Evolutionary conservation across 2,329 filamentous ascomycete genomes (phyloP).

Genomic region (Huntiella bhutanensis): DNA sequence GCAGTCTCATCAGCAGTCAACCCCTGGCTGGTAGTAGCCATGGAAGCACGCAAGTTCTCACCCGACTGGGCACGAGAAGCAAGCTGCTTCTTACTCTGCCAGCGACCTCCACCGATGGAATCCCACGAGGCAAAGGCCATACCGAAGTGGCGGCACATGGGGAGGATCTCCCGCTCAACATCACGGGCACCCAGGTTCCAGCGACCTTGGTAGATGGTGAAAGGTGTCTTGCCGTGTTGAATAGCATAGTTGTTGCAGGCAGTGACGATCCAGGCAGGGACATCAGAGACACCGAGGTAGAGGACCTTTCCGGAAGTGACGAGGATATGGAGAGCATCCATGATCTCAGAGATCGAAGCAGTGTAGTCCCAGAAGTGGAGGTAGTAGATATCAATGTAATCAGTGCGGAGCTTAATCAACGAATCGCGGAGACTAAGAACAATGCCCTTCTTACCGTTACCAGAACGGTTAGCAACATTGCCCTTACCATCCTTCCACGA

Average conservation of each 20-base stretch:
- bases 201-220: constrained; percentile 23
- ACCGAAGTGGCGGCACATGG: constrained; percentile 23
- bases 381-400: constrained; percentile 27
- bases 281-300: constrained; percentile 24
- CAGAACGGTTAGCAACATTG: constrained; percentile 22
- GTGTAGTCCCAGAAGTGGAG: constrained; percentile 27
- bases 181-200: constrained; percentile 20
- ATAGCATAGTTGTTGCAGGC: constrained; percentile 22
- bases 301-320: constrained; percentile 24
- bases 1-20: constrained; percentile 27
- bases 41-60: constrained; percentile 21
- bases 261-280: constrained; percentile 23
- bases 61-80: constrained; percentile 18
- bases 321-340: constrained; percentile 23
- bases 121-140: constrained; percentile 43
- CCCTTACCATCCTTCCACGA: constrained; percentile 20
- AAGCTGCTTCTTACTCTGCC: constrained; percentile 23
- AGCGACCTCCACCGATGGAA: constrained; percentile 32
- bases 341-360: constrained; percentile 23
- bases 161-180: constrained; percentile 24
- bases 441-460: constrained; percentile 25
- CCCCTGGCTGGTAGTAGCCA: constrained; percentile 16
- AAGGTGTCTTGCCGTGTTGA: constrained; percentile 19
- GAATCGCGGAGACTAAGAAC: constrained; percentile 24
- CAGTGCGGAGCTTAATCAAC: constrained; percentile 26